These are phyloP conservation scores for Mangifera indica DNA, from an alignment of 345 rosid genomes.

Conservation along the genomic window DNA sequence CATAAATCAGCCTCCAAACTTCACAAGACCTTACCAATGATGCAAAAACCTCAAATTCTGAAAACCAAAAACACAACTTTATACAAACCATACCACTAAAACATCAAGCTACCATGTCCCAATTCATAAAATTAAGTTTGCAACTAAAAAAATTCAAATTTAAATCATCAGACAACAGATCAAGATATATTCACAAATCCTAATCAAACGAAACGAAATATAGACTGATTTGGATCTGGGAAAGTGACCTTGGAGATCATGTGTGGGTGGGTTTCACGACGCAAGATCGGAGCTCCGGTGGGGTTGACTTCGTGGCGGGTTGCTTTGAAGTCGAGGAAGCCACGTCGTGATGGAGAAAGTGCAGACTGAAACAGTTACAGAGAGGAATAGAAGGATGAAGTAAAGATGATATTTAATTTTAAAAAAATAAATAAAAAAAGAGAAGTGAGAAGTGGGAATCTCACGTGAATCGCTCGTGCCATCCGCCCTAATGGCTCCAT, in stretches of 20 bases:
- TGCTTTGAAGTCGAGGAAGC: neutral
- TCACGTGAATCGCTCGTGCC: conserved; percentile 14
- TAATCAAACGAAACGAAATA: neutral
- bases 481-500: neutral
- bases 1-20: neutral
- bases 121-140: neutral
- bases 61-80: neutral
- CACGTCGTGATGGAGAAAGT: neutral
- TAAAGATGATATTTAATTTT: no score
- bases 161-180: neutral
- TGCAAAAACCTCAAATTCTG: neutral
- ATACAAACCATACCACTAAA: neutral
- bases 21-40: neutral
- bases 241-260: conserved; percentile 5
- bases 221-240: conserved; percentile 11
- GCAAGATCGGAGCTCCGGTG: neutral
- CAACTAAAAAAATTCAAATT: neutral
- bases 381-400: neutral
- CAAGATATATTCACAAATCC: neutral
- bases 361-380: neutral
- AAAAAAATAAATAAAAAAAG: neutral
- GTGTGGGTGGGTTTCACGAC: neutral
- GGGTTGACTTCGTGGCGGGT: neutral
- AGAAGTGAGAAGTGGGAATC: neutral
- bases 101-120: neutral